Base-by-base conservation (phyloP, 768 basidiomycete genomes). In the Agrocybe praecox region DNA sequence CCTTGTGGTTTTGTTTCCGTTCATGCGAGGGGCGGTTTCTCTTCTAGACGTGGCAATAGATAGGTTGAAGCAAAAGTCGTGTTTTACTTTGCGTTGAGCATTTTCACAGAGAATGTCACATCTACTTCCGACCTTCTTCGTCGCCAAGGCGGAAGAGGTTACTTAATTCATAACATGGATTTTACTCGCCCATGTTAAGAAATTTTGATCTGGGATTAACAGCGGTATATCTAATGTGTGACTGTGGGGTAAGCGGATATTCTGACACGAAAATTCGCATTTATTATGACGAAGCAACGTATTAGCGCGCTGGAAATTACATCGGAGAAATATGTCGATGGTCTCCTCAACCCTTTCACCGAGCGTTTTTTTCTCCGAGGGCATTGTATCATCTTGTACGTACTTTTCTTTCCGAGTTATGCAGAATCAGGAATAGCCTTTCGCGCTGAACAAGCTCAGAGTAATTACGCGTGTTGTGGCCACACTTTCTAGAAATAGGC, bases 261-360 rank as follows among this genome's bases (percentile, higher is more conserved):
- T 18, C 14, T 44, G 42, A 52, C n/a, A 48, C 51, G n/a, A 6
- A 24, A 26, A 18, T 19, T 19, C 18, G 44, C 49, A 57, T 56
- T 61, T 59, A 51, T 59, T 55, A 29, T 53, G 17, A 45, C 46
- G 17, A 29, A 40, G 24, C 42, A 49, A 53, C 21, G 19, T 29
- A 51, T 46, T 32, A 46, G 46, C 42, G 46, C 48, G 26, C 49
- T 59, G 36, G 49, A 40, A 50, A 48, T 21, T n/a, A 49, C 40
- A 36, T 47, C 61, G 64, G 64, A 65, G 49, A 62, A 62, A 62
- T 53, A 42, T 26, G 47, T 59, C 43, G 32, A 19, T 21, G 33
- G 18, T 57, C 12, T 29, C 53, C 36, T 55, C 59, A 55, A 52
- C 51, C 40, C 45, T 58, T 61, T 49, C 55, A 55, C 61, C 59